A percentile compares a stretch with the other conserved stretches of the same genome.
phyloP scores from a whole-genome alignment of 1,284 basidiomycete species.

The Filobasidium uniguttulatum region DNA sequence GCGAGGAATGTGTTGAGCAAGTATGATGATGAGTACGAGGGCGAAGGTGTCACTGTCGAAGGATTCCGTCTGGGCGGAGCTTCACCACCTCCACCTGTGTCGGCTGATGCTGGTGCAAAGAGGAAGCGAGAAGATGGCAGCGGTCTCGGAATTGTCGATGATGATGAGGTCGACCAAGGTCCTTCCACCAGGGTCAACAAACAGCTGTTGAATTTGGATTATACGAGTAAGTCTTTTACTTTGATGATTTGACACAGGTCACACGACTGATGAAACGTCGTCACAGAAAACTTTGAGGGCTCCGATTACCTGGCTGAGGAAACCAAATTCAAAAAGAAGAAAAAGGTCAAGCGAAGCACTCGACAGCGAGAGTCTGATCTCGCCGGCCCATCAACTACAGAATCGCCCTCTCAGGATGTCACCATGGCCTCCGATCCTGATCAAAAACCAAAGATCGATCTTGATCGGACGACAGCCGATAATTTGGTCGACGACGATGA shows the following conservation, averaged over 20 bases:
- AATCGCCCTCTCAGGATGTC: conserved; percentile 74
- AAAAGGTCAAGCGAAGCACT: conserved; percentile 62
- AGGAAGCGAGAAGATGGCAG: not conserved
- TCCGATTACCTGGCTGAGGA: conserved; percentile 85
- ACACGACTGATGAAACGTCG: not conserved
- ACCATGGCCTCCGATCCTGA: conserved; percentile 42
- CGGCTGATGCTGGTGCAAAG: not conserved
- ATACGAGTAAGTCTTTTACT: conserved; percentile 52
- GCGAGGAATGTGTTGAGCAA: conserved; percentile 78
- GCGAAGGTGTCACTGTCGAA: conserved; percentile 43
- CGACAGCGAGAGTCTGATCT: conserved; percentile 57
- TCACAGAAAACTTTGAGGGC: conserved; percentile 68
- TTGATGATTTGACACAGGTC: not conserved
- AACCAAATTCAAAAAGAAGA: conserved; percentile 90
- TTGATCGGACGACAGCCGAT: conserved; percentile 54
- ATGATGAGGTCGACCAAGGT: conserved; percentile 37
- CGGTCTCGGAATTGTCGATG: conserved; percentile 37
- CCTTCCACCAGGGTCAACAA: conserved; percentile 49
- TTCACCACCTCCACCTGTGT: conserved; percentile 4
- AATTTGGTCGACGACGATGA: conserved; percentile 99
- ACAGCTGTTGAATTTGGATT: conserved; percentile 74
- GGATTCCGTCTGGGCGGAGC: conserved; percentile 40
- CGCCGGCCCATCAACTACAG: too few species aligned
- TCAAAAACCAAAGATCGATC: conserved; percentile 38
- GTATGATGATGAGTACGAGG: conserved; percentile 72